Conservation (phyloP, 352 stramenopile species). For the Saprolegnia diclina region DNA sequence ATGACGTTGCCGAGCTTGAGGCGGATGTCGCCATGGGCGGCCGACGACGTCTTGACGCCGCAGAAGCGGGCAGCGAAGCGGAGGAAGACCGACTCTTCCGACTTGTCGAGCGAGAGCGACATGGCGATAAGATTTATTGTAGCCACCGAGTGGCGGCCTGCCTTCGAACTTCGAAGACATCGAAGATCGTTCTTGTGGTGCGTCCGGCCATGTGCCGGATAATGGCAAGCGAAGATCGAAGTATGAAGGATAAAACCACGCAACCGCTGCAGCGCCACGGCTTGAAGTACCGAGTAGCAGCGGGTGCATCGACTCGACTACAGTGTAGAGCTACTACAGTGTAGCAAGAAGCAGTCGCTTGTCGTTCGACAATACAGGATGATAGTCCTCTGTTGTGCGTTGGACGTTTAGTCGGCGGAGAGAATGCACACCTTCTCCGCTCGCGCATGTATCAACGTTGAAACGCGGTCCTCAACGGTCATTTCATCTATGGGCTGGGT, state of each 20-base stretch:
- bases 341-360: too few species aligned
- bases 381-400: too few species aligned
- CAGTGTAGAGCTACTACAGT: too few species aligned
- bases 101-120: constrained; percentile 81
- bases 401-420: too few species aligned
- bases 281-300: neutral
- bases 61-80: constrained; percentile 80
- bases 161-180: neutral
- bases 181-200: neutral
- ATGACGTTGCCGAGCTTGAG: constrained; percentile 60
- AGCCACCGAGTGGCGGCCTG: neutral
- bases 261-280: neutral
- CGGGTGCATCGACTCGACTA: too few species aligned
- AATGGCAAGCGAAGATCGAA: neutral
- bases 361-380: too few species aligned
- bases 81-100: constrained; percentile 57
- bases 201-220: neutral
- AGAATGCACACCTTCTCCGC: too few species aligned
- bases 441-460: too few species aligned
- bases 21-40: constrained; percentile 61
- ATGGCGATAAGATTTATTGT: constrained; percentile 32
- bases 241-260: neutral
- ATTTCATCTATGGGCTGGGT: too few species aligned
- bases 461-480: too few species aligned
- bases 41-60: constrained; percentile 64